Percentiles rank a stretch among this genome's conserved stretches.
Evolutionary conservation across 2,329 filamentous ascomycete species (phyloP).

Genomic region (Diplodia corticola): DNA sequence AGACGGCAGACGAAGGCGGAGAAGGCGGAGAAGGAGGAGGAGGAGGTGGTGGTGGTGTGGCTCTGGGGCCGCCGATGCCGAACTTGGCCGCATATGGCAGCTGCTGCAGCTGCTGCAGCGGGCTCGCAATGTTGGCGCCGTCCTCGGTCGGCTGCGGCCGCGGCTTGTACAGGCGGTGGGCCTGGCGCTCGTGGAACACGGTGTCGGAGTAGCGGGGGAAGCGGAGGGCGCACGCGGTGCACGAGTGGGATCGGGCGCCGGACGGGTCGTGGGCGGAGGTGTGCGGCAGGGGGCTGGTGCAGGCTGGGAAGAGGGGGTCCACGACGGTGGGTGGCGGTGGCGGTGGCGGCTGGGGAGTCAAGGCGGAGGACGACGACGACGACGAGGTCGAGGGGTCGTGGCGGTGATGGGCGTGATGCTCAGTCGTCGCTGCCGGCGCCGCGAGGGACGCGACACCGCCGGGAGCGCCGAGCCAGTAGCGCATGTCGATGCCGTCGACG

Average conservation of each 20-base stretch:
- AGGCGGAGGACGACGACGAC: neutral
- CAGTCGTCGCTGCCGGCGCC: neutral
- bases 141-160: slow-evolving; percentile 1
- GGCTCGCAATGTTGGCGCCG: neutral
- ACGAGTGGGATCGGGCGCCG: neutral
- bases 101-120: neutral
- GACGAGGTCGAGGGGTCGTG: neutral
- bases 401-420: neutral
- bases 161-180: slow-evolving; percentile 11
- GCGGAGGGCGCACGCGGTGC: neutral
- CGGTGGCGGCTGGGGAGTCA: neutral
- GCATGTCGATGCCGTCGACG: slow-evolving; percentile 30
- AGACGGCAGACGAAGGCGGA: neutral
- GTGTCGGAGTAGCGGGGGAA: slow-evolving; percentile 3
- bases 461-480: slow-evolving; percentile 32
- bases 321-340: neutral
- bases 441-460: slow-evolving; percentile 23
- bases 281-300: neutral
- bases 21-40: no score
- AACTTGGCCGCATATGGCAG: neutral
- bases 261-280: neutral
- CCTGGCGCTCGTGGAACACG: slow-evolving; percentile 25
- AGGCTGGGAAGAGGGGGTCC: slow-evolving; percentile 3
- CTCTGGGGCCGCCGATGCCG: no score
- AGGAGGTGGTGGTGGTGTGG: no score